phyloP scores from a whole-genome alignment of 495 filamentous ascomycete genomes.

The Filosporella fistucella region DNA sequence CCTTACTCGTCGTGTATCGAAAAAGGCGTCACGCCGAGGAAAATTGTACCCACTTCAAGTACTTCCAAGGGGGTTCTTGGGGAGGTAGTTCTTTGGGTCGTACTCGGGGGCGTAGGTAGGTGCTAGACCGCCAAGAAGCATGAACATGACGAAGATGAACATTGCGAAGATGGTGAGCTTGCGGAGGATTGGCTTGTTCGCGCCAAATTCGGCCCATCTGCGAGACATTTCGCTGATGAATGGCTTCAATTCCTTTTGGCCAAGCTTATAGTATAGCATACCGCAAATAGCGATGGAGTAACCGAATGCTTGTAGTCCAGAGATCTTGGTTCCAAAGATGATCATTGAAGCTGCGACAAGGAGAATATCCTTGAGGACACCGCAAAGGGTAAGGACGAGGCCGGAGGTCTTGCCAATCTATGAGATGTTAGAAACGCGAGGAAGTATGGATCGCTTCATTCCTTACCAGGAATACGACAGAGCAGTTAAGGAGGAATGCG shows the following conservation, averaged over 20 bases:
- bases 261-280: slow-evolving; percentile 97
- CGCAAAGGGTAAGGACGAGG: slow-evolving; percentile 93
- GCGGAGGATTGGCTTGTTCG: slow-evolving; percentile 65
- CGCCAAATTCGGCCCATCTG: slow-evolving; percentile 84
- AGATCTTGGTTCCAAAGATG: slow-evolving; percentile 82
- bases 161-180: slow-evolving; percentile 65
- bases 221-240: slow-evolving; percentile 65
- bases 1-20: not conserved
- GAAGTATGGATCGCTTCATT: slow-evolving; percentile 23
- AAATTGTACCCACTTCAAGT: not conserved
- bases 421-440: slow-evolving; percentile 5
- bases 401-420: slow-evolving; percentile 98
- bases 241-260: slow-evolving; percentile 76
- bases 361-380: slow-evolving; percentile 97
- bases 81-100: slow-evolving; percentile 40
- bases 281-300: slow-evolving; percentile 88
- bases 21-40: not conserved
- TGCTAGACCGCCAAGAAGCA: slow-evolving; percentile 55
- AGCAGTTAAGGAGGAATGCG: slow-evolving; percentile 87
- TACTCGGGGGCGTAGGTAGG: slow-evolving; percentile 42
- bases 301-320: slow-evolving; percentile 84
- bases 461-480: slow-evolving; percentile 88
- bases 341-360: slow-evolving; percentile 85
- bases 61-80: slow-evolving; percentile 29
- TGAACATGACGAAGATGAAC: slow-evolving; percentile 58